Base-by-base conservation (phyloP, 1,139 yeast species). In the Taiozyma sp. region DNA sequence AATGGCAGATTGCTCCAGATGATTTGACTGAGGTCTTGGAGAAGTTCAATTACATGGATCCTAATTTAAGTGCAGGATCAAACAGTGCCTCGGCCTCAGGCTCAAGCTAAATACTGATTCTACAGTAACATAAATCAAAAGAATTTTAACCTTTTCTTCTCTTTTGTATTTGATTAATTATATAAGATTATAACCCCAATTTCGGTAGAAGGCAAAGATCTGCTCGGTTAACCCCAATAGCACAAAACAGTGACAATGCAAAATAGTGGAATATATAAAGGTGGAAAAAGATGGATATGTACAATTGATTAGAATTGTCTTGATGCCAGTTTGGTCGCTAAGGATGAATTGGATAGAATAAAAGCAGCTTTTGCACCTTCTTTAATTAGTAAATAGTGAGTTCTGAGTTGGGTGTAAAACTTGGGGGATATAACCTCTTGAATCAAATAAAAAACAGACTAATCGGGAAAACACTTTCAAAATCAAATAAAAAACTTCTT, bases 1-100 rank as follows among this genome's bases (percentile, higher is more conserved):
- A 52, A 13, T 76, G 80, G 80, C 50, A 54, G 7, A 56, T 49
- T 3, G 60, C 74, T 6, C 81, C 81, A 1, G 77, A 76, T 57
- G 81, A 76, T 50, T 61, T 76, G 45, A 47, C 52, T 10, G 46
- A 48, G 1, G 47, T 55, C 21, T 50, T 67, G 46, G 19, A 37
- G 10, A 37, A 37, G 24, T 37, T 37, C 24, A 37, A 37, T 19
- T 37, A 37, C 24, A 5, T 37, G 3, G 14, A 19, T 4, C 26
- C 13, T 8, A 14, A 16, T 2, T 37, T 24, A 37, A 37, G 41
- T 6, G 16, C n/a, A 19, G 14, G 24, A 19, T 37, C 24, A 4
- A 37, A 14, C n/a, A 37, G 16, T 10, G 41, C 24, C 6, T 14
- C 19, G 3, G 41, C 41, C 9, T 37, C 11, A 19, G 24, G 14